phyloP scores from a whole-genome alignment of 78 protist species.

The Speleostelium caveatum region DNA sequence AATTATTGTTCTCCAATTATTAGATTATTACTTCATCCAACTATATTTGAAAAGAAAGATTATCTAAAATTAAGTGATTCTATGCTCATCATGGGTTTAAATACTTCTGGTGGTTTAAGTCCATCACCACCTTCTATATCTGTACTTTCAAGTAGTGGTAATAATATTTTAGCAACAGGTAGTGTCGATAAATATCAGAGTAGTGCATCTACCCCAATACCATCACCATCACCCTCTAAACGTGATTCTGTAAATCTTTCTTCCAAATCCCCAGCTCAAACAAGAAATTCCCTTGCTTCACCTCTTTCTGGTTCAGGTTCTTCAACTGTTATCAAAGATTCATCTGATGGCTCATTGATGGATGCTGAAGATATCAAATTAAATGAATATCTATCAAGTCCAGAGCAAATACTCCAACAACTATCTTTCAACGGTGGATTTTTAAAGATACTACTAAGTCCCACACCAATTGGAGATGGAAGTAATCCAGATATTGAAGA shows the following conservation, averaged over 20 bases:
- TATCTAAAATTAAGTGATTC: neutral
- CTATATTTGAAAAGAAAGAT: constrained; percentile 52
- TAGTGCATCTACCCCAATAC: neutral
- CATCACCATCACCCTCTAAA: constrained; percentile 6
- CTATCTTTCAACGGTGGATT: constrained; percentile 32
- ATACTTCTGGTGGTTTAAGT: neutral
- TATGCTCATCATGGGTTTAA: neutral
- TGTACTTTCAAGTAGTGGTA: neutral
- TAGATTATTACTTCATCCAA: constrained; percentile 36
- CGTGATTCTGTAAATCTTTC: neutral
- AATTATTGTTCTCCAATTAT: constrained; percentile 15
- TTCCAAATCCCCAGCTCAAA: neutral
- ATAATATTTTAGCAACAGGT: neutral
- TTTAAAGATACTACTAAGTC: constrained; percentile 14
- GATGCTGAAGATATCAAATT: constrained; percentile 42
- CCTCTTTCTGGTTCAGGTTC: neutral
- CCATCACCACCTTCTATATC: constrained; percentile 1
- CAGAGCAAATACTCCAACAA: constrained; percentile 46
- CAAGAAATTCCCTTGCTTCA: neutral
- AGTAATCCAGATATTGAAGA: constrained; percentile 57
- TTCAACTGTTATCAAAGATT: neutral
- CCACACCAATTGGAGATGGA: constrained; percentile 67
- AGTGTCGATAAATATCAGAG: no score
- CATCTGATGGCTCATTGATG: no score
- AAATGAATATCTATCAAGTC: neutral